These are phyloP conservation scores for Capsella bursapastoris DNA, from an alignment of 345 rosid species.

Conservation along the genomic window DNA sequence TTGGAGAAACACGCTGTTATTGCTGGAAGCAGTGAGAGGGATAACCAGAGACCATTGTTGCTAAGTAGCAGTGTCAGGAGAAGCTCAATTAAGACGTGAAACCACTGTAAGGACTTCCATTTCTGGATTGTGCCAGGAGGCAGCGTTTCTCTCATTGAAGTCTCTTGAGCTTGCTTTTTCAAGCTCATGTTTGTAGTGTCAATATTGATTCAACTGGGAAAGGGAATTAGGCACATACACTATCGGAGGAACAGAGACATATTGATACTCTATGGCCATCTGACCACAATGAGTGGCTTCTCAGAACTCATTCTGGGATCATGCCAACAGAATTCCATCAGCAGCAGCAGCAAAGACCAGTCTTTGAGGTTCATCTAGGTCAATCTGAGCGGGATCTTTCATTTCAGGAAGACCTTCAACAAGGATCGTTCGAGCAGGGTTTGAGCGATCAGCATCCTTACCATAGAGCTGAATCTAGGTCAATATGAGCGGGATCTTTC, in stretches of 20 bases:
- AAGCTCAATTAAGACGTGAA: slow-evolving; percentile 7
- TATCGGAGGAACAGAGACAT: slow-evolving; percentile 57
- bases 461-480: slow-evolving; percentile 28
- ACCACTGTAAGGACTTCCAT: slow-evolving; percentile 11
- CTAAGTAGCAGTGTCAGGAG: slow-evolving; percentile 26
- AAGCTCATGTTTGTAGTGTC: slow-evolving; percentile 10
- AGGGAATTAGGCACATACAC: slow-evolving; percentile 53
- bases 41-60: slow-evolving; percentile 5
- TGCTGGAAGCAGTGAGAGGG: slow-evolving; percentile 3
- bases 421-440: slow-evolving; percentile 51
- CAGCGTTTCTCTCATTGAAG: slow-evolving; percentile 7
- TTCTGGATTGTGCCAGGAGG: slow-evolving; percentile 18
- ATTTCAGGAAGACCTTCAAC: slow-evolving; percentile 8
- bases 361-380: slow-evolving; percentile 47
- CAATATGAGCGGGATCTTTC: slow-evolving; percentile 40
- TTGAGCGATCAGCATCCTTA: slow-evolving; percentile 51
- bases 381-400: slow-evolving; percentile 40
- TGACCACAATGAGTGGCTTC: slow-evolving; percentile 52
- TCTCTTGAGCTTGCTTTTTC: slow-evolving; percentile 1
- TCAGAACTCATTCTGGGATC: slow-evolving; percentile 54
- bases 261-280: slow-evolving; percentile 55
- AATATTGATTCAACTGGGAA: slow-evolving; percentile 38
- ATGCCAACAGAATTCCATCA: slow-evolving; percentile 49
- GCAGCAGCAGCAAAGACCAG: slow-evolving; percentile 45
- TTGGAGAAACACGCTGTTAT: slow-evolving; percentile 13